Conservation (phyloP, 1,139 yeast genomes). For the Yamadazyma aaseri region DNA sequence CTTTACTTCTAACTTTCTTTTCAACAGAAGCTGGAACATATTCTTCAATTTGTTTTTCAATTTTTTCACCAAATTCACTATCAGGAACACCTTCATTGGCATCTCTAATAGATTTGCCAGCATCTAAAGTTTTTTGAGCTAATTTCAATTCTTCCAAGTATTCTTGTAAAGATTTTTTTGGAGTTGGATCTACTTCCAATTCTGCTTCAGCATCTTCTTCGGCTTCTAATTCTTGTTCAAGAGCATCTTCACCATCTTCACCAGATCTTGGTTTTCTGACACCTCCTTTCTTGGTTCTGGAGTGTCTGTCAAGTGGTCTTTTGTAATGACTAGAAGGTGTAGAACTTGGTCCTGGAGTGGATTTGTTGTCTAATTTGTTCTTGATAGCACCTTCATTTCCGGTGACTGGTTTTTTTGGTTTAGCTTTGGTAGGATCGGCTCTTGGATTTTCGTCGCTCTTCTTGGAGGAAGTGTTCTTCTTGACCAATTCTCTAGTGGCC, state of each 20-base stretch:
- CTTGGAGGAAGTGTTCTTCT: constrained; percentile 81
- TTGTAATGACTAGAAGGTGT: constrained; percentile 57
- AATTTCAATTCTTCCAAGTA: constrained; percentile 64
- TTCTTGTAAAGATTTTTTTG: constrained; percentile 66
- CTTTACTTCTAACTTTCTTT: constrained; percentile 63
- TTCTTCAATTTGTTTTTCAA: constrained; percentile 57
- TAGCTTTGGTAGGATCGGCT: constrained; percentile 80
- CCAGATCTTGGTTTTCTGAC: constrained; percentile 74
- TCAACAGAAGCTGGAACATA: constrained; percentile 54
- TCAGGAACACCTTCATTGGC: constrained; percentile 67
- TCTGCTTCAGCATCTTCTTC: constrained; percentile 55
- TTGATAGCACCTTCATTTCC: constrained; percentile 92
- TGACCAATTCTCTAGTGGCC: constrained; percentile 74
- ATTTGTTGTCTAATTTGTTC: constrained; percentile 73
- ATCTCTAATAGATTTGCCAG: constrained; percentile 44
- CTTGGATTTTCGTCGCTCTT: constrained; percentile 83
- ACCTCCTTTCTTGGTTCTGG: constrained; percentile 81
- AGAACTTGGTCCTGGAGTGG: constrained; percentile 57
- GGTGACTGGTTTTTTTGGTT: constrained; percentile 65
- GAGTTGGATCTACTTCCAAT: constrained; percentile 36
- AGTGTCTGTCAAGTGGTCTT: constrained; percentile 77
- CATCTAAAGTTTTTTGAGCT: constrained; percentile 47
- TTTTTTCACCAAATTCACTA: constrained; percentile 62
- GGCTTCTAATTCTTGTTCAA: constrained; percentile 64
- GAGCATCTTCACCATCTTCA: constrained; percentile 59